A percentile compares a stretch with the other conserved stretches of the same genome.
Evolutionary conservation across 2,329 filamentous ascomycete species (phyloP).

Genomic region (Dryadomyces quercus-mongolicae): DNA sequence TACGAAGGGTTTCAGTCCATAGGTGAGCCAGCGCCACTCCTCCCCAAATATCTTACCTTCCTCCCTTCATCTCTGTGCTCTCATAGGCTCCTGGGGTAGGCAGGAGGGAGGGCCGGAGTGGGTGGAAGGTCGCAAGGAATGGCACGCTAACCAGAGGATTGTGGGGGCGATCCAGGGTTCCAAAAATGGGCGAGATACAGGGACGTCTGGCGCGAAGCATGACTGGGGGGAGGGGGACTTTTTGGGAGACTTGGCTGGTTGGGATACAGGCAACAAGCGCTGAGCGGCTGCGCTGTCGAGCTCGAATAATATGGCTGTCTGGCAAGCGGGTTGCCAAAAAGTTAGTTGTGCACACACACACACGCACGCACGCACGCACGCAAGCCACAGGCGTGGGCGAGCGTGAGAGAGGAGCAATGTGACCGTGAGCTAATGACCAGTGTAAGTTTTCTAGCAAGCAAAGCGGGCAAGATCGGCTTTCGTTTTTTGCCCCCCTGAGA

Average conservation of each 20-base stretch:
- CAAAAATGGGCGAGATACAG: conserved; percentile 45
- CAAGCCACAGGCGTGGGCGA: not conserved
- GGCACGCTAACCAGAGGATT: not conserved
- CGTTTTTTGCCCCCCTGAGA: not conserved
- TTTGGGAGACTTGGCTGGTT: not conserved
- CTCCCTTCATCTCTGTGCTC: not conserved
- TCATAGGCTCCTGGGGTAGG: not conserved
- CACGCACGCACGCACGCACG: not conserved
- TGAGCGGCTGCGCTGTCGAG: not conserved
- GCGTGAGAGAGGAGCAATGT: too few relatives aligned
- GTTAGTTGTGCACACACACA: not conserved
- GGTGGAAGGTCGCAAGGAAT: not conserved
- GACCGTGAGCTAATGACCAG: too few relatives aligned
- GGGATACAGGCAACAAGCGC: not conserved
- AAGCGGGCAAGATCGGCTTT: not conserved
- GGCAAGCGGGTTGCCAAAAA: not conserved
- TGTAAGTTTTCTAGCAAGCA: too few relatives aligned
- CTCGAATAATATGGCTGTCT: not conserved
- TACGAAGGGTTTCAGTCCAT: conserved; percentile 37
- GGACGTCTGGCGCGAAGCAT: conserved; percentile 36
- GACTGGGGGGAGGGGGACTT: not conserved
- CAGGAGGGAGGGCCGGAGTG: not conserved
- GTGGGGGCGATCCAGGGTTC: conserved; percentile 30
- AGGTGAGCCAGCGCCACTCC: conserved; percentile 26
- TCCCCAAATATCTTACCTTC: not conserved